A percentile compares a stretch with the other conserved stretches of the same genome.
phyloP scores from a whole-genome alignment of 2,329 filamentous ascomycete species.

The Ophiognomonia clavigignenti-juglandacearum region DNA sequence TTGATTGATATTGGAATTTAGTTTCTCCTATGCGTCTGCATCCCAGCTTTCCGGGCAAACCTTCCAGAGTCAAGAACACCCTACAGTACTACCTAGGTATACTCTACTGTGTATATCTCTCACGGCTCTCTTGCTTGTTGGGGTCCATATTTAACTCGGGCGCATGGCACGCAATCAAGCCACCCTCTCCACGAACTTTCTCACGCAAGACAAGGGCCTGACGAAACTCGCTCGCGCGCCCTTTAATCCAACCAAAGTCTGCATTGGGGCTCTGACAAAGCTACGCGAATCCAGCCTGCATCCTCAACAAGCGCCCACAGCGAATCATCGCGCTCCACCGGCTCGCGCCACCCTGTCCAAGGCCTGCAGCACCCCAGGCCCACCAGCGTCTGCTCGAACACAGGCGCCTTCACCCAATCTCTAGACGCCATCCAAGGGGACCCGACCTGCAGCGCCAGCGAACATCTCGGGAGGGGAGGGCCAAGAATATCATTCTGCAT shows the following conservation, averaged over 20 bases:
- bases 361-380: background rate
- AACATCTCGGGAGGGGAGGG: background rate
- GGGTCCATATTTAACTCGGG: background rate
- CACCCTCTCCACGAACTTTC: background rate
- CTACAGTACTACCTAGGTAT: too few relatives aligned
- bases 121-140: too few relatives aligned
- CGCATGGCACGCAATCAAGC: background rate
- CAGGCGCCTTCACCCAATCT: conserved; percentile 14
- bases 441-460: conserved; percentile 2
- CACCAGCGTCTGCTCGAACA: conserved; percentile 16
- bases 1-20: background rate
- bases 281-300: conserved; percentile 10
- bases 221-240: background rate
- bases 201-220: background rate
- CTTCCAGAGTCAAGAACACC: too few relatives aligned
- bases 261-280: background rate
- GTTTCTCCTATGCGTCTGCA: background rate
- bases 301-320: conserved; percentile 10
- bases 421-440: conserved; percentile 12
- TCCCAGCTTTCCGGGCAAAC: background rate
- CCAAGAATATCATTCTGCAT: conserved; percentile 13
- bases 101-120: too few relatives aligned
- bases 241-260: background rate
- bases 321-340: conserved; percentile 11
- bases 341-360: background rate